These are phyloP conservation scores for Fraxinus albicans DNA, from an alignment of 305 asterid genomes.

Conservation along the genomic window DNA sequence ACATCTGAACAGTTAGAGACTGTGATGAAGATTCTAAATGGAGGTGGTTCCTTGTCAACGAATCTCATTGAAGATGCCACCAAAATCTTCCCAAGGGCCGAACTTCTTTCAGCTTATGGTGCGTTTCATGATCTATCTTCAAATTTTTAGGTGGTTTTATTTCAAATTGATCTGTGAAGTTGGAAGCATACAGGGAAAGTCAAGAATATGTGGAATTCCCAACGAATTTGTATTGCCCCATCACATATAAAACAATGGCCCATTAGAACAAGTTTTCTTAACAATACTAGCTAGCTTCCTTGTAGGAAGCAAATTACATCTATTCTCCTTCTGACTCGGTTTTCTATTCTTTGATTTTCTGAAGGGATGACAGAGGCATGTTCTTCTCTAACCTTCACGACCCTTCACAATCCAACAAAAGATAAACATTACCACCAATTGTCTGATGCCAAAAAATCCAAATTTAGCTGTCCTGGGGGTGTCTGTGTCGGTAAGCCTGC, in stretches of 20 bases:
- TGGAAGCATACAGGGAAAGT: neutral
- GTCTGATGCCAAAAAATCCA: slow-evolving; percentile 24
- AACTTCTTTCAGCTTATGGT: slow-evolving; percentile 84
- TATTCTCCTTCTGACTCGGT: slow-evolving; percentile 12
- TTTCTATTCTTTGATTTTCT: slow-evolving; percentile 18
- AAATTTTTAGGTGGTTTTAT: neutral
- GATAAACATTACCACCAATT: slow-evolving; percentile 22
- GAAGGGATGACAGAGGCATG: slow-evolving; percentile 96
- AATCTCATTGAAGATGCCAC: slow-evolving; percentile 46
- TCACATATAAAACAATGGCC: neutral
- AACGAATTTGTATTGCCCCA: neutral
- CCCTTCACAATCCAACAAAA: slow-evolving; percentile 57
- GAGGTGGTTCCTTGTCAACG: slow-evolving; percentile 75
- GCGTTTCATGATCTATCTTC: slow-evolving; percentile 13
- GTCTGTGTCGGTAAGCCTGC: slow-evolving; percentile 88
- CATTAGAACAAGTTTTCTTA: neutral
- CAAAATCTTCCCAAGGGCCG: slow-evolving; percentile 67
- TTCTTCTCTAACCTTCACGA: slow-evolving; percentile 87
- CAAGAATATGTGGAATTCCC: neutral
- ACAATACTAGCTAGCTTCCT: neutral
- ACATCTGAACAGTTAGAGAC: slow-evolving; percentile 32
- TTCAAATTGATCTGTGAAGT: neutral
- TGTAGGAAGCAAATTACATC: neutral
- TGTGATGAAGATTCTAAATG: slow-evolving; percentile 74
- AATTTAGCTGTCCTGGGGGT: slow-evolving; percentile 41